Conservation (phyloP, 768 basidiomycete species). For the Tephrocybe sp. region DNA sequence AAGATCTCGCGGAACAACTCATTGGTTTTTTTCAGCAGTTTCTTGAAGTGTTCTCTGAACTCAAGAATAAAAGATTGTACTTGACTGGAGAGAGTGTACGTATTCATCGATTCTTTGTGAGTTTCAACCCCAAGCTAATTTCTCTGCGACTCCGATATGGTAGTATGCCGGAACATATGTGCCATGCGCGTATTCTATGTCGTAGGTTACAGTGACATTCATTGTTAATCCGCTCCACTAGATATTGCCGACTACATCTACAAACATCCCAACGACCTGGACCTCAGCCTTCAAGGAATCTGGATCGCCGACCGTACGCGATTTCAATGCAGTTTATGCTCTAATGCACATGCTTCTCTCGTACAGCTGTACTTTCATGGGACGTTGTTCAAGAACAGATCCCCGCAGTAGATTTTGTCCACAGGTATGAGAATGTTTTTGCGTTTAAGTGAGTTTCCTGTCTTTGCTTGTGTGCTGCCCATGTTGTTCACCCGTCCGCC, state of each 20-base stretch:
- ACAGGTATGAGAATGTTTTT: constrained; percentile 69
- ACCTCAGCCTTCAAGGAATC: constrained; percentile 62
- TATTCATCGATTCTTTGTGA: no score
- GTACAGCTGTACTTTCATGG: constrained; percentile 61
- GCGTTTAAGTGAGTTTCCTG: constrained; percentile 58
- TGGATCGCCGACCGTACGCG: constrained; percentile 71
- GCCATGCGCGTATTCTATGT: constrained; percentile 42
- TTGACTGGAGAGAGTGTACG: constrained; percentile 74
- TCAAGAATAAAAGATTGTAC: constrained; percentile 72
- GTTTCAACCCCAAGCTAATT: no score
- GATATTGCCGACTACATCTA: constrained; percentile 78
- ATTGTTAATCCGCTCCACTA: no score
- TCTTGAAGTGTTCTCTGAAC: constrained; percentile 67
- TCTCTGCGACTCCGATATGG: no score
- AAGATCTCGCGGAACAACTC: constrained; percentile 45
- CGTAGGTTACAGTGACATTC: neutral
- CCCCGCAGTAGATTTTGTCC: constrained; percentile 71
- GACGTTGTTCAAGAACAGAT: constrained; percentile 66
- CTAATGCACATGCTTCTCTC: no score
- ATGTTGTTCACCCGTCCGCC: neutral
- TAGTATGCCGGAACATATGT: constrained; percentile 69
- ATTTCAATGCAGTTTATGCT: no score
- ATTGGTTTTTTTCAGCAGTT: constrained; percentile 74
- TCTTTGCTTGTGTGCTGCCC: neutral
- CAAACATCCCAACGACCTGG: constrained; percentile 47